Evolutionary conservation across 1,284 basidiomycete species (phyloP).

Genomic region (Puccinia triticina): DNA sequence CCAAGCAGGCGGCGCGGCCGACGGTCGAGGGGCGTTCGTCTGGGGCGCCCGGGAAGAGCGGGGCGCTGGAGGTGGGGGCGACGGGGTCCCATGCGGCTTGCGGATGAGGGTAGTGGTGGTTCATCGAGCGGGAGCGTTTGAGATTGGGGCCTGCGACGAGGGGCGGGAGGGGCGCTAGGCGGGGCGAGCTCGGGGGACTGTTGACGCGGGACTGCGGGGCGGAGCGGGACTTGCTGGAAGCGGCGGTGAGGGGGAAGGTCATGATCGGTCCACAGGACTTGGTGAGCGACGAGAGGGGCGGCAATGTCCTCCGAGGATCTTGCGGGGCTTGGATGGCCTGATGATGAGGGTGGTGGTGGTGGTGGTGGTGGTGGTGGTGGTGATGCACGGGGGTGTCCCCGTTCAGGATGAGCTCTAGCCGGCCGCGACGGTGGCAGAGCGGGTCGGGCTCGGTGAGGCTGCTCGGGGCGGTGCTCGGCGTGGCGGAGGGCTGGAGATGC

Average conservation of each 20-base stretch:
- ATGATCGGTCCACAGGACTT: slow-evolving; percentile 31
- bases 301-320: slow-evolving; percentile 19
- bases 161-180: slow-evolving; percentile 8
- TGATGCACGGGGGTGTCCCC: slow-evolving; percentile 11
- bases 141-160: slow-evolving; percentile 1
- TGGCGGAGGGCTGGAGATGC: neutral
- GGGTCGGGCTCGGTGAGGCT: slow-evolving; percentile 12
- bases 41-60: no score
- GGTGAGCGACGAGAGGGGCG: slow-evolving; percentile 40
- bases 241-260: neutral
- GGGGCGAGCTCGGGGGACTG: slow-evolving; percentile 40
- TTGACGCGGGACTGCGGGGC: slow-evolving; percentile 48
- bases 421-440: slow-evolving; percentile 15
- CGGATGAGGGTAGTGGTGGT: slow-evolving; percentile 13
- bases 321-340: neutral
- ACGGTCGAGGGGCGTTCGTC: neutral
- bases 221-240: slow-evolving; percentile 42
- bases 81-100: neutral
- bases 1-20: neutral
- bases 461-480: slow-evolving; percentile 30
- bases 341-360: no score
- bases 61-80: no score
- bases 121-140: slow-evolving; percentile 13
- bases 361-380: no score
- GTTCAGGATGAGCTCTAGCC: slow-evolving; percentile 45